phyloP scores from a whole-genome alignment of 257 asterid species.

The Knoxia roxburghii region DNA sequence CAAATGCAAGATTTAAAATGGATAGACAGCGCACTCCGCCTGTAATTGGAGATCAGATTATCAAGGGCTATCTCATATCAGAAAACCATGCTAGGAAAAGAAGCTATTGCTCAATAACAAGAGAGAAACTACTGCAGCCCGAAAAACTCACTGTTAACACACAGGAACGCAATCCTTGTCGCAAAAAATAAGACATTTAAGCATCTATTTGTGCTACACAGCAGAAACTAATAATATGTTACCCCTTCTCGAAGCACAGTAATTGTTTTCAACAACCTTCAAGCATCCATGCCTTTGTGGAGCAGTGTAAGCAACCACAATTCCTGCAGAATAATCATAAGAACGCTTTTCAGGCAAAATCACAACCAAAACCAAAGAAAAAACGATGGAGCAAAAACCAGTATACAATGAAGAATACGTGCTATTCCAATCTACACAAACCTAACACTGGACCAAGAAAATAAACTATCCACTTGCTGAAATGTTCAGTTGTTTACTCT shows the following conservation, averaged over 20 bases:
- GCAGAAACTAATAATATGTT: constrained; percentile 17
- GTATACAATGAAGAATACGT: background rate
- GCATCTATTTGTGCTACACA: background rate
- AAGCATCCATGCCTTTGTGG: constrained; percentile 82
- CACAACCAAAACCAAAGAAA: background rate
- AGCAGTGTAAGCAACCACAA: constrained; percentile 64
- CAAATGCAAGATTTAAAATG: constrained; percentile 61
- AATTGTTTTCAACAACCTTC: constrained; percentile 87
- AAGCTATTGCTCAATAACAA: background rate
- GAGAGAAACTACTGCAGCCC: background rate
- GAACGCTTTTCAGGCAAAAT: background rate
- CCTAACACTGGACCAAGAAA: background rate
- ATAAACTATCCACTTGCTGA: background rate
- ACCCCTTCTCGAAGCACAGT: constrained; percentile 94
- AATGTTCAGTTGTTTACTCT: background rate
- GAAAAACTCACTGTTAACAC: background rate
- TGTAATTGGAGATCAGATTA: constrained; percentile 21
- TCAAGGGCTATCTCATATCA: background rate
- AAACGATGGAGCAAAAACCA: background rate
- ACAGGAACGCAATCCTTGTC: no score
- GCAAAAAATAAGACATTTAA: background rate
- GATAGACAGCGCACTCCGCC: constrained; percentile 95
- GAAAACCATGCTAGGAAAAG: background rate
- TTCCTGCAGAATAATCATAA: constrained; percentile 45
- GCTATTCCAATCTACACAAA: background rate